Conservation (phyloP, 257 asterid species). For the Anisodus tanguticus region DNA sequence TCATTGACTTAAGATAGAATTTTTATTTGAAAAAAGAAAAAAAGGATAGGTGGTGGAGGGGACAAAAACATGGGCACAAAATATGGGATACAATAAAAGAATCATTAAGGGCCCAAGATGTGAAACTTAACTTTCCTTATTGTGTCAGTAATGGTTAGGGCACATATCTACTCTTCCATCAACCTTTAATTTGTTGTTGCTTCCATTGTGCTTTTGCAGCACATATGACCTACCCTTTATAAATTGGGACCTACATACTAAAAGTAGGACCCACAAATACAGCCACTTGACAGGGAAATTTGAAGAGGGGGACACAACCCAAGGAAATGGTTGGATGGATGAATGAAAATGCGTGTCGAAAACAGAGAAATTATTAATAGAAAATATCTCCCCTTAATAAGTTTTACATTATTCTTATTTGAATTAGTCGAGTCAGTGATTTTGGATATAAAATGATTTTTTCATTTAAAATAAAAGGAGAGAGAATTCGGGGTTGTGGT, state of each 20-base stretch:
- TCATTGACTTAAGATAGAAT: neutral
- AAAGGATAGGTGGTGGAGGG: neutral
- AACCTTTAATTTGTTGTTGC: slow-evolving; percentile 25
- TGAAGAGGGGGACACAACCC: neutral
- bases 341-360: no score
- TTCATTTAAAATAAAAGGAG: neutral
- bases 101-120: slow-evolving; percentile 33
- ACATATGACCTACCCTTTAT: slow-evolving; percentile 4
- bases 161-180: slow-evolving; percentile 28
- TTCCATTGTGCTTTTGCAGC: slow-evolving; percentile 27
- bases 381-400: neutral
- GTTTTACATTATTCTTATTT: neutral
- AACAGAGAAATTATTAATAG: no score
- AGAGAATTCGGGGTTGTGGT: neutral
- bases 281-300: neutral
- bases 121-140: slow-evolving; percentile 30
- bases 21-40: neutral
- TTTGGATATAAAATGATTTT: neutral
- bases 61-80: slow-evolving; percentile 26
- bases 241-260: neutral
- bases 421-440: neutral
- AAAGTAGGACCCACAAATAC: neutral
- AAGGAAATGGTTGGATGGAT: neutral
- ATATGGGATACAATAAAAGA: slow-evolving; percentile 30
- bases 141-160: slow-evolving; percentile 33